phyloP scores from a whole-genome alignment of 2,329 filamentous ascomycete species.

The Boeremia lycopersici region DNA sequence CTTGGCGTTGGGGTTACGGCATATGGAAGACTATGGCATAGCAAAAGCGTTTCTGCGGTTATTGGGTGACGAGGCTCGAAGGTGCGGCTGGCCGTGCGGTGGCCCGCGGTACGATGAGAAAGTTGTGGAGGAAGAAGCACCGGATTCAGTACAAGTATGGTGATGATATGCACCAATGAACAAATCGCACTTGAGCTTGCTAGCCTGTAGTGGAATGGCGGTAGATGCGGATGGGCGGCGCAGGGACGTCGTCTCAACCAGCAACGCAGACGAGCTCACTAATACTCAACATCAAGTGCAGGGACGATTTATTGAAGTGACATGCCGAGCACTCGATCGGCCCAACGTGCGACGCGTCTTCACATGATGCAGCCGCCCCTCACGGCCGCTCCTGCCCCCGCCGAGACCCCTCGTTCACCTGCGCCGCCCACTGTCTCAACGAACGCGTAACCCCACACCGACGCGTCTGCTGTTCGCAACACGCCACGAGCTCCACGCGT shows the following conservation, averaged over 20 bases:
- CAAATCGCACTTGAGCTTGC: slow-evolving; percentile 9
- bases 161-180: slow-evolving; percentile 19
- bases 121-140: slow-evolving; percentile 3
- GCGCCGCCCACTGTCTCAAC: slow-evolving; percentile 6
- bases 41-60: slow-evolving; percentile 39
- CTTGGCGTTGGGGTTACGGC: slow-evolving; percentile 43
- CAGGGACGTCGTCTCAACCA: slow-evolving; percentile 20
- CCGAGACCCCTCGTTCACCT: slow-evolving; percentile 13
- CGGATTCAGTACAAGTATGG: slow-evolving; percentile 22
- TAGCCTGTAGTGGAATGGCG: slow-evolving; percentile 22
- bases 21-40: slow-evolving; percentile 20
- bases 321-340: not conserved
- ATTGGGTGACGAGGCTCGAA: not conserved
- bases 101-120: not conserved
- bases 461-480: slow-evolving; percentile 5
- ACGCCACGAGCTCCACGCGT: slow-evolving; percentile 2
- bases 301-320: slow-evolving; percentile 1
- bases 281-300: too few relatives aligned
- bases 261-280: slow-evolving; percentile 14
- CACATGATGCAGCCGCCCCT: slow-evolving; percentile 27
- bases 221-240: slow-evolving; percentile 26
- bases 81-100: too few relatives aligned
- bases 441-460: slow-evolving; percentile 15
- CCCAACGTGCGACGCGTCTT: slow-evolving; percentile 11
- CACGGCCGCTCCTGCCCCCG: slow-evolving; percentile 20